phyloP scores from a whole-genome alignment of 441 rosid genomes.

The Eutrema salsugineum region DNA sequence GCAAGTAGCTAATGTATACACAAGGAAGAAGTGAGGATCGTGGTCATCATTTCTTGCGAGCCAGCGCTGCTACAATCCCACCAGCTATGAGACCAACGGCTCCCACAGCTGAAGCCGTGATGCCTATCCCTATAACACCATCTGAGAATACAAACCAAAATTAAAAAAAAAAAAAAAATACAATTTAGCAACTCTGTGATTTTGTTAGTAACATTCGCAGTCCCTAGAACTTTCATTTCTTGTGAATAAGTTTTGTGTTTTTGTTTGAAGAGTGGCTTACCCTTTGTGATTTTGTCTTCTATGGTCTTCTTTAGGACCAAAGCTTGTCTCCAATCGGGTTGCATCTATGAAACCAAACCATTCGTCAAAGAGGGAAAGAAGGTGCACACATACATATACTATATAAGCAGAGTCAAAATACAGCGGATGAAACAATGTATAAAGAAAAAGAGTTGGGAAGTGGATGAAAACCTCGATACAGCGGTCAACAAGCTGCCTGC shows the following conservation, averaged over 20 bases:
- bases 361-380: not conserved
- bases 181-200: not conserved
- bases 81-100: constrained; percentile 79
- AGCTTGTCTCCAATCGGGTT: constrained; percentile 97
- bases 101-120: constrained; percentile 79
- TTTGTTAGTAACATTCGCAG: not conserved
- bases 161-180: not conserved
- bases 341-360: constrained; percentile 44
- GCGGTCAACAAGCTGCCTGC: constrained; percentile 71
- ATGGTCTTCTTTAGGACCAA: constrained; percentile 66
- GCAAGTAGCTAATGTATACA: constrained; percentile 18
- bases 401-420: not conserved
- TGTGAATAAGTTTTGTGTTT: not conserved
- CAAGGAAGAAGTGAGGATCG: constrained; percentile 1
- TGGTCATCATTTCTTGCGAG: constrained; percentile 76
- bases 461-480: constrained; percentile 67
- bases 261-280: constrained; percentile 31
- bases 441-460: not conserved
- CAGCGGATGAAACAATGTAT: not conserved
- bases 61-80: constrained; percentile 81
- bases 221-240: not conserved
- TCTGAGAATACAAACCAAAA: constrained; percentile 49
- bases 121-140: constrained; percentile 98
- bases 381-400: not conserved
- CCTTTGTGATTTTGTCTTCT: constrained; percentile 77